These are phyloP conservation scores for Plasmodium inui DNA, from an alignment of 169 alveolate species.

Conservation along the genomic window DNA sequence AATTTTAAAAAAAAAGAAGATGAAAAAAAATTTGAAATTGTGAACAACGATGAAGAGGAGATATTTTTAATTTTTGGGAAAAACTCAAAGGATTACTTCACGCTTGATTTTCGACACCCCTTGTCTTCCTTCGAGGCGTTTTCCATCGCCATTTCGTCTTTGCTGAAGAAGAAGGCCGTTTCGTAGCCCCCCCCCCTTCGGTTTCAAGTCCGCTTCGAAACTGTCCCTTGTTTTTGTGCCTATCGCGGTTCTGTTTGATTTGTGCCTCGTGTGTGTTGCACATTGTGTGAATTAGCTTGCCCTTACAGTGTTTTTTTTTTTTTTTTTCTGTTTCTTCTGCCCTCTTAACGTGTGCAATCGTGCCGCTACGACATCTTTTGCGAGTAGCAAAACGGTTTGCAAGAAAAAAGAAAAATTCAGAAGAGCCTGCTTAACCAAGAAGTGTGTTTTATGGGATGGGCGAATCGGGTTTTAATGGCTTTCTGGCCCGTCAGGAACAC, in stretches of 20 bases:
- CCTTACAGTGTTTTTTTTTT: background rate
- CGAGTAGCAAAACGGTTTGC: background rate
- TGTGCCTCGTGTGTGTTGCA: background rate
- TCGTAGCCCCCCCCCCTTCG: conserved; percentile 24
- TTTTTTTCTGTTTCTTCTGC: background rate
- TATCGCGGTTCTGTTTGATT: background rate
- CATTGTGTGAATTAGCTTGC: background rate
- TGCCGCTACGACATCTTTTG: background rate
- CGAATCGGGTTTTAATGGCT: background rate
- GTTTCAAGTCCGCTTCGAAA: background rate
- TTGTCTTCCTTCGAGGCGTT: conserved; percentile 83
- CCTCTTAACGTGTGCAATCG: background rate
- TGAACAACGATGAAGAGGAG: conserved; percentile 74
- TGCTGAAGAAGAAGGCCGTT: conserved; percentile 81
- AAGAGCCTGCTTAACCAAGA: background rate
- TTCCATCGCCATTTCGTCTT: conserved; percentile 79
- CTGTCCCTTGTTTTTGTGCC: background rate
- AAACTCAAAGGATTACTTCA: conserved; percentile 79
- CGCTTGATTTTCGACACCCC: conserved; percentile 85
- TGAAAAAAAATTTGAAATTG: conserved; percentile 53
- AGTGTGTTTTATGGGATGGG: background rate
- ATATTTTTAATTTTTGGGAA: conserved; percentile 81
- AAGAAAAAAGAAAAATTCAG: background rate
- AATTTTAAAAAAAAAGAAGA: conserved; percentile 35
- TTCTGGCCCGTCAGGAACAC: background rate